Conservation (phyloP, 768 basidiomycete species). For the Tylopilus plumbeoviolaceoides region DNA sequence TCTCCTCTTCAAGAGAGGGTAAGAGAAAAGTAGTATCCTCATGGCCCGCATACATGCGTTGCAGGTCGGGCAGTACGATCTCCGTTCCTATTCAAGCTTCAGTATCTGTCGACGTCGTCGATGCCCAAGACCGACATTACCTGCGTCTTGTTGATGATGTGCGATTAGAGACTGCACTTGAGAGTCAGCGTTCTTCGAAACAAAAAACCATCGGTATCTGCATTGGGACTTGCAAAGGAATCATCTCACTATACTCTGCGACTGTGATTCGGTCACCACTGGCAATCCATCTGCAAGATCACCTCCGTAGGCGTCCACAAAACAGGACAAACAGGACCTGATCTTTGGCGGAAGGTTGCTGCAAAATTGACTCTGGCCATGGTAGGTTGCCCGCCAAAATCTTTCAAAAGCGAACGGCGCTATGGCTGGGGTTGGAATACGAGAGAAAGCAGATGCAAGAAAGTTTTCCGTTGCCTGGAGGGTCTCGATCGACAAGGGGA, state of each 20-base stretch:
- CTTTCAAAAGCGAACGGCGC: conserved; percentile 51
- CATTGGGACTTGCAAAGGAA: conserved; percentile 7
- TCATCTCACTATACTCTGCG: conserved; percentile 29
- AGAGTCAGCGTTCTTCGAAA: conserved; percentile 12
- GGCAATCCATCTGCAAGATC: conserved; percentile 46
- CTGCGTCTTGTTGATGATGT: conserved; percentile 8
- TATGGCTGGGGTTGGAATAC: conserved; percentile 41
- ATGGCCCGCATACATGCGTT: neutral
- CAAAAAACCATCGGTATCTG: conserved; percentile 13
- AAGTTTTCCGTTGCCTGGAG: conserved; percentile 43
- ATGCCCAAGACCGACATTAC: conserved; percentile 4
- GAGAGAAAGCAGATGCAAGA: conserved; percentile 48
- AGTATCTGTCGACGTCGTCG: neutral
- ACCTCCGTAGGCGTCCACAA: conserved; percentile 44
- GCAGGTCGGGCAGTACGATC: neutral
- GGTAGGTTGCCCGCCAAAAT: conserved; percentile 59
- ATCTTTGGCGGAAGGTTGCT: conserved; percentile 39
- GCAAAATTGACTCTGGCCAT: conserved; percentile 36
- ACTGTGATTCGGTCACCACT: conserved; percentile 34
- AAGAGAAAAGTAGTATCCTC: conserved; percentile 11
- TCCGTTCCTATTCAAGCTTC: neutral
- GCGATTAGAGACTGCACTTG: neutral
- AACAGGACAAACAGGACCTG: conserved; percentile 42
- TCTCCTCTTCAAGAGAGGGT: conserved; percentile 1
- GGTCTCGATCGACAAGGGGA: conserved; percentile 38